Evolutionary conservation across 2,329 filamentous ascomycete genomes (phyloP).

Genomic region (Fonsecaea pedrosoi): DNA sequence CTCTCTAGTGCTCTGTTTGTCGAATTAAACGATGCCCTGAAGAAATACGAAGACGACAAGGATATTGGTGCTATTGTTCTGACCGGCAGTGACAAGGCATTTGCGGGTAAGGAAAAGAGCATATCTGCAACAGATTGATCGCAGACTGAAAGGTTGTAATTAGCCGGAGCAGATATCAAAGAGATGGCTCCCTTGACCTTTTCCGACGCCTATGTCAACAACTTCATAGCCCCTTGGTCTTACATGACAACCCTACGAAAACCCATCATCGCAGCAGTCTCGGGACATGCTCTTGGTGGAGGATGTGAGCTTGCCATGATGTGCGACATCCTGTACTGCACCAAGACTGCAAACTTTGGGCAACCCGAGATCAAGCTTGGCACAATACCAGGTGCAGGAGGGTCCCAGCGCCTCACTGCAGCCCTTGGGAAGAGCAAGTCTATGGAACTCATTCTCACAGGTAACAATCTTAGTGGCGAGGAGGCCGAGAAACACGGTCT

Average conservation of each 20-base stretch:
- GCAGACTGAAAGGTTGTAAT: slow-evolving; percentile 3
- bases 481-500: slow-evolving; percentile 92
- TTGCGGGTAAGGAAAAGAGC: slow-evolving; percentile 62
- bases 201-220: slow-evolving; percentile 80
- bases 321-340: slow-evolving; percentile 95
- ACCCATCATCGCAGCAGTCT: slow-evolving; percentile 91
- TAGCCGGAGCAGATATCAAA: slow-evolving; percentile 95
- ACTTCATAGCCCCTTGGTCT: slow-evolving; percentile 97
- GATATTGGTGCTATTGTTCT: slow-evolving; percentile 78
- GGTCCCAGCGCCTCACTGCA: slow-evolving; percentile 83
- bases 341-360: slow-evolving; percentile 83
- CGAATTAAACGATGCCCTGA: slow-evolving; percentile 83
- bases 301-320: slow-evolving; percentile 98
- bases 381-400: slow-evolving; percentile 88
- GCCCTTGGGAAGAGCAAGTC: slow-evolving; percentile 83
- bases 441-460: slow-evolving; percentile 91
- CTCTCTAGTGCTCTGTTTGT: slow-evolving; percentile 87
- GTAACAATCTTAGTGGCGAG: slow-evolving; percentile 79
- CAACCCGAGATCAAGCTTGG: slow-evolving; percentile 98
- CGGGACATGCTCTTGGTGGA: slow-evolving; percentile 91
- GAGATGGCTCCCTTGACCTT: slow-evolving; percentile 97
- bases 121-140: slow-evolving; percentile 17
- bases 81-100: slow-evolving; percentile 87
- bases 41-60: slow-evolving; percentile 71
- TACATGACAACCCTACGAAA: slow-evolving; percentile 85